phyloP scores from a whole-genome alignment of 352 stramenopile genomes.

The Globisporangium echinulatum region DNA sequence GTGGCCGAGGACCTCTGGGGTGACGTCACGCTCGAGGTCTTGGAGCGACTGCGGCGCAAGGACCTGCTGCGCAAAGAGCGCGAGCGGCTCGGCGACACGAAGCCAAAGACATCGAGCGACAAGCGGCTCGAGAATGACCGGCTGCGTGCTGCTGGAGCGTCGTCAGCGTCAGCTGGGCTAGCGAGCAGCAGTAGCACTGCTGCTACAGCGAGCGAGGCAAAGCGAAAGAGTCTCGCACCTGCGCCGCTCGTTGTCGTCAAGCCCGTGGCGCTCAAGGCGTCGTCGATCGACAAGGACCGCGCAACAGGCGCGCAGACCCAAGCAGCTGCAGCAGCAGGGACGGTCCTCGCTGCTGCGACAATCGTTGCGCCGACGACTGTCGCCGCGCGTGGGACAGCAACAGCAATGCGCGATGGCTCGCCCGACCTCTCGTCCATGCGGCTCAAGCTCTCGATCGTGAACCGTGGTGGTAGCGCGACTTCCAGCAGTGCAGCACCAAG shows the following conservation, averaged over 20 bases:
- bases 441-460: slow-evolving; percentile 64
- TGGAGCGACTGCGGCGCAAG: slow-evolving; percentile 58
- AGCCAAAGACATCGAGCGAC: slow-evolving; percentile 36
- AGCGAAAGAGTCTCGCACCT: no score
- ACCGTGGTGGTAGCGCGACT: slow-evolving; percentile 12
- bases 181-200: background rate
- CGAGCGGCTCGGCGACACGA: slow-evolving; percentile 42
- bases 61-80: slow-evolving; percentile 70
- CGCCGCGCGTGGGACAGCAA: background rate
- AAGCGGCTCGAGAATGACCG: slow-evolving; percentile 18
- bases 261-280: slow-evolving; percentile 15
- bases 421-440: slow-evolving; percentile 37
- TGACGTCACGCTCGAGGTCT: slow-evolving; percentile 75
- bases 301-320: background rate
- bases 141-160: background rate
- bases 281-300: slow-evolving; percentile 7
- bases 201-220: background rate
- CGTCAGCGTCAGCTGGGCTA: no score
- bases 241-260: background rate
- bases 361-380: slow-evolving; percentile 8
- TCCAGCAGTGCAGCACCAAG: background rate
- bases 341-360: background rate
- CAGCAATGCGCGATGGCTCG: slow-evolving; percentile 7
- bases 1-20: slow-evolving; percentile 76
- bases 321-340: background rate